Base-by-base conservation (phyloP, 2,329 filamentous ascomycete genomes). In the Aspergillus floridensis region DNA sequence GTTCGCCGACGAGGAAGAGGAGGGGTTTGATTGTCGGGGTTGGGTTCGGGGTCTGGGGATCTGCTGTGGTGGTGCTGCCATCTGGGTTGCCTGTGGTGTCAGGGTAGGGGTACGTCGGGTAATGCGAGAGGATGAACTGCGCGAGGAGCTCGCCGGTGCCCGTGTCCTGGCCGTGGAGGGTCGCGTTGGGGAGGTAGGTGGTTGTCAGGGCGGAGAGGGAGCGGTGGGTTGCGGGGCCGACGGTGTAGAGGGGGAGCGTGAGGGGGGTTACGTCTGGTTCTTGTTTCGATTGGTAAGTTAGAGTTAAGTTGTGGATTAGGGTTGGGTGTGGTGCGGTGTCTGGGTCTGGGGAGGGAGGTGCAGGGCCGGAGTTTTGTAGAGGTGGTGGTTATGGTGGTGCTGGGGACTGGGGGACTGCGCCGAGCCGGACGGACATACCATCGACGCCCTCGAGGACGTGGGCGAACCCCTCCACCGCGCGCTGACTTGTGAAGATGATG, bases 1-100 rank as follows among this genome's bases (percentile, higher is more conserved):
- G 90, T 72, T 97, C 93, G 21, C 95, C 95, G 0, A 96, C 92
- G 14, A 96, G 83, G 73, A 98, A 99, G 1, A 98, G 78, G 5
- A 98, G 74, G 0, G 89, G 84, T 0, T 83, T 86, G 49, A 67
- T 53, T 74, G 70, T 19, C 11, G 14, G 32, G 32, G 26, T 29
- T 1, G 16, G 32, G 32, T 21, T 21, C 21, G 32, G 22, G 22
- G 4, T 1, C 4, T 14, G 32, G 32, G 11, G 32, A 4, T 22
- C n/a, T 7, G 49, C 12, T 14, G 50, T 52, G 29, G 5, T 16
- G 16, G n/a, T n/a, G n/a, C n/a, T n/a, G n/a, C n/a, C 5, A 14
- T 11, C 14, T 12, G 7, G 26, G 26, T 29, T 29, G 7, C 7
- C 26, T 1, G 26, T 8, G 26, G 10, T 4, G 21, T 21, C 2